These are phyloP conservation scores for Skeletonema tropicum DNA, from an alignment of 108 stramenopile species.

Conservation along the genomic window DNA sequence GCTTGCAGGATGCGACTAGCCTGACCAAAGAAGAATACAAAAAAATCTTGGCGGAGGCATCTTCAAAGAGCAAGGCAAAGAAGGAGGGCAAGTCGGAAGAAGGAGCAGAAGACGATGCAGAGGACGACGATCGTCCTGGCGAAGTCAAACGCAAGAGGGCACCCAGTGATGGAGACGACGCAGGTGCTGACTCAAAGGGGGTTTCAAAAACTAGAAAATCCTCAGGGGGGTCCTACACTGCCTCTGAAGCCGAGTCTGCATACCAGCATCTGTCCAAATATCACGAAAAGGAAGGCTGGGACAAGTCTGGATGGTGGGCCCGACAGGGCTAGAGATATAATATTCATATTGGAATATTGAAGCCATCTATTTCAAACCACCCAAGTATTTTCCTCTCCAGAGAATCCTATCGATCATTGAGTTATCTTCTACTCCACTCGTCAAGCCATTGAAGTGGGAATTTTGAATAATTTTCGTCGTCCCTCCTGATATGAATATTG, in stretches of 20 bases:
- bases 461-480: neutral
- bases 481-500: neutral
- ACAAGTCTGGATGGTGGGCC: conserved; percentile 85
- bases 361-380: neutral
- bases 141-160: conserved; percentile 42
- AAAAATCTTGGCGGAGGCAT: neutral
- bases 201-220: conserved; percentile 18
- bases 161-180: conserved; percentile 26
- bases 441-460: neutral
- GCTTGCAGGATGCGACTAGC: conserved; percentile 71
- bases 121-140: conserved; percentile 11
- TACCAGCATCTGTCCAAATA: conserved; percentile 83
- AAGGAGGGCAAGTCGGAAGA: conserved; percentile 28
- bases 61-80: conserved; percentile 27
- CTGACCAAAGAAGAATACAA: conserved; percentile 55
- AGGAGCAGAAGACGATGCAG: conserved; percentile 15
- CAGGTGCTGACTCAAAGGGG: conserved; percentile 8
- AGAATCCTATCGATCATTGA: neutral
- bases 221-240: conserved; percentile 56
- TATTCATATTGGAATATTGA: too few species aligned
- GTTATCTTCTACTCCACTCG: neutral
- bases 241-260: conserved; percentile 72
- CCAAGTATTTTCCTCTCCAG: neutral
- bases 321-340: conserved; percentile 60
- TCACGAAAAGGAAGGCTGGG: conserved; percentile 92